Percentiles rank a stretch among this genome's conserved stretches.
phyloP scores from a whole-genome alignment of 2,329 filamentous ascomycete genomes.

The Peltaster fructicola region DNA sequence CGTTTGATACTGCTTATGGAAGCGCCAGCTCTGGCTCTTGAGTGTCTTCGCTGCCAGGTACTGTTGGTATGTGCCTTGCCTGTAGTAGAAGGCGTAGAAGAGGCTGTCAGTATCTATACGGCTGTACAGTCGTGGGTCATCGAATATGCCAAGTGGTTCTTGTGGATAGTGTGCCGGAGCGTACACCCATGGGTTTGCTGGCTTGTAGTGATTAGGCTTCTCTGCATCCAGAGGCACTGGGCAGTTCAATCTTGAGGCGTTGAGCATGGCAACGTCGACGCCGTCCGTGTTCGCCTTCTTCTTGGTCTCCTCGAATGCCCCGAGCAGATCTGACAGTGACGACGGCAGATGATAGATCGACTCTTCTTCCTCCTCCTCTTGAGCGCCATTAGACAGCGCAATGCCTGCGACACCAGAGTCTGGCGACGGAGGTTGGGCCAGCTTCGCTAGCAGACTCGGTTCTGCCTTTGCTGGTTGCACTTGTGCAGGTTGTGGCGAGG shows the following conservation, averaged over 20 bases:
- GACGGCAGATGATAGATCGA: constrained; percentile 86
- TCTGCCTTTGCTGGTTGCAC: constrained; percentile 17
- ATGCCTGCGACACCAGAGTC: constrained; percentile 19
- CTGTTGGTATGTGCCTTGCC: constrained; percentile 88
- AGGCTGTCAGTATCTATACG: constrained; percentile 89
- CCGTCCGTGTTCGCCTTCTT: constrained; percentile 43
- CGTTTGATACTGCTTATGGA: constrained; percentile 98
- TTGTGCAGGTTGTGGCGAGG: constrained; percentile 21
- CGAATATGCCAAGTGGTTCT: constrained; percentile 78
- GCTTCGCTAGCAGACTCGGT: constrained; percentile 3
- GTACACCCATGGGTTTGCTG: constrained; percentile 57
- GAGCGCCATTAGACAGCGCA: constrained; percentile 33
- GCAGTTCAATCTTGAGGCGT: constrained; percentile 52
- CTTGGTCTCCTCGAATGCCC: constrained; percentile 75
- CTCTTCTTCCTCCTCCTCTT: constrained; percentile 44
- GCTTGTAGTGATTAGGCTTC: constrained; percentile 66
- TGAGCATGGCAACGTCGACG: constrained; percentile 54
- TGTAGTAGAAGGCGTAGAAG: constrained; percentile 99
- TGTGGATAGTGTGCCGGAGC: constrained; percentile 76
- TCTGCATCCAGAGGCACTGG: constrained; percentile 67
- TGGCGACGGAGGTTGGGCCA: constrained; percentile 16
- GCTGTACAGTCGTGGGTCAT: constrained; percentile 73
- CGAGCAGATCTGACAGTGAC: constrained; percentile 73
- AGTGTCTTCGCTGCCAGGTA: constrained; percentile 91
- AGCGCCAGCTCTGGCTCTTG: constrained; percentile 96